These are phyloP conservation scores for Papiliotrema fonsecae DNA, from an alignment of 1,284 basidiomycete genomes.

Conservation along the genomic window DNA sequence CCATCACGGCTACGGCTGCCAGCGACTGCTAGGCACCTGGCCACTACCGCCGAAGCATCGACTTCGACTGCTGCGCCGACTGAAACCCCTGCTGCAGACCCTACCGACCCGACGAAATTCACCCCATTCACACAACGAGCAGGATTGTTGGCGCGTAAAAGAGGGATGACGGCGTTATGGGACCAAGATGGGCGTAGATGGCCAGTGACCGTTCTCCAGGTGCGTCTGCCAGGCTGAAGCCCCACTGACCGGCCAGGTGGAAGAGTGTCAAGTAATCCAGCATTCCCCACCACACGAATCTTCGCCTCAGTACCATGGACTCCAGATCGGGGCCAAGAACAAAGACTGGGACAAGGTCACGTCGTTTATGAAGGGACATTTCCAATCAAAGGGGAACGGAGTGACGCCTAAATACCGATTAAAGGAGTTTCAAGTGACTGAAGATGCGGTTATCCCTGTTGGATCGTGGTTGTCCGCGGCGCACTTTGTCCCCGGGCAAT, in stretches of 20 bases:
- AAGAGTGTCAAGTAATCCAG: conserved; percentile 50
- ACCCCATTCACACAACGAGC: conserved; percentile 80
- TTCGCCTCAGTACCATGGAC: conserved; percentile 65
- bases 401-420: conserved; percentile 82
- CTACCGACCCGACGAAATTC: conserved; percentile 54
- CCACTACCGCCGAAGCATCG: conserved; percentile 11
- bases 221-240: conserved; percentile 46
- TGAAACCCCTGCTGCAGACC: conserved; percentile 2
- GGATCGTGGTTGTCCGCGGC: conserved; percentile 84
- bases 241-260: conserved; percentile 40
- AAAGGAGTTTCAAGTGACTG: conserved; percentile 82
- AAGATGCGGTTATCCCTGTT: conserved; percentile 83
- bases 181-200: conserved; percentile 78
- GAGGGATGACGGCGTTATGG: conserved; percentile 94
- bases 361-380: conserved; percentile 78
- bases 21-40: not conserved
- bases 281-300: conserved; percentile 31
- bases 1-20: not conserved
- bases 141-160: conserved; percentile 91
- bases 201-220: conserved; percentile 93
- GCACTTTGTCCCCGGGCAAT: conserved; percentile 97
- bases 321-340: conserved; percentile 78
- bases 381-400: conserved; percentile 69
- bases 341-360: conserved; percentile 63
- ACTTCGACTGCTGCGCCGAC: conserved; percentile 3